phyloP scores from a whole-genome alignment of 352 stramenopile genomes.

The Pythium biforme region DNA sequence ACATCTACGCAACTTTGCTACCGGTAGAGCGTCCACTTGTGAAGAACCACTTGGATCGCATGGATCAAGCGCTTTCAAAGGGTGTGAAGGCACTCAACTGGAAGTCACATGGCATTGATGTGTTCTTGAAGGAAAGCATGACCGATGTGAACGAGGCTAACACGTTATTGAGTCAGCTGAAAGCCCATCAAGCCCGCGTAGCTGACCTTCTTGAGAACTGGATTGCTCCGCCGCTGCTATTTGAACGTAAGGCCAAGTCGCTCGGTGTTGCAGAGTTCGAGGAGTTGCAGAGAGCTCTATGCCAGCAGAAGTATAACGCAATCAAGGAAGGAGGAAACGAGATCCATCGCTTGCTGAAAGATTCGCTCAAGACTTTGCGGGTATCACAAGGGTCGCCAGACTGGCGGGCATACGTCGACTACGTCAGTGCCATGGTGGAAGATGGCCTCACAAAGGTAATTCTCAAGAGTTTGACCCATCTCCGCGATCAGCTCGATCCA shows the following conservation, averaged over 20 bases:
- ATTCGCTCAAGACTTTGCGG: conserved; percentile 87
- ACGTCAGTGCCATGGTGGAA: conserved; percentile 89
- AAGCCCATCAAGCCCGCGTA: conserved; percentile 82
- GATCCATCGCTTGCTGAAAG: conserved; percentile 87
- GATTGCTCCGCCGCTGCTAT: conserved; percentile 71
- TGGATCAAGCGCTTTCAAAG: conserved; percentile 88
- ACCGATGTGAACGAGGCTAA: conserved; percentile 88
- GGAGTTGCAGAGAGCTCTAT: conserved; percentile 69
- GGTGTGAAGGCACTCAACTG: conserved; percentile 91
- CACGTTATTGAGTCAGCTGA: conserved; percentile 83
- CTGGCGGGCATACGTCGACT: conserved; percentile 92
- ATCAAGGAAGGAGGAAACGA: conserved; percentile 90
- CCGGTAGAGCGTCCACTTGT: conserved; percentile 90
- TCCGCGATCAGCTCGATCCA: conserved; percentile 85
- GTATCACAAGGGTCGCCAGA: conserved; percentile 89
- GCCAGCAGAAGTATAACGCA: conserved; percentile 77
- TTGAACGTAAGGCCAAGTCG: conserved; percentile 85
- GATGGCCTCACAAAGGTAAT: conserved; percentile 76
- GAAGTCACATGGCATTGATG: conserved; percentile 92
- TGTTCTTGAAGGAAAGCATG: conserved; percentile 90
- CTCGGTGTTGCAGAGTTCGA: conserved; percentile 84
- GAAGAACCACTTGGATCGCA: conserved; percentile 85
- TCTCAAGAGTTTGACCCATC: conserved; percentile 57
- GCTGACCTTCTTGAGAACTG: conserved; percentile 78
- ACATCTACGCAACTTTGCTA: conserved; percentile 82